Conservation (phyloP, 495 filamentous ascomycete species). For the Hypomontagnella monticulosa region DNA sequence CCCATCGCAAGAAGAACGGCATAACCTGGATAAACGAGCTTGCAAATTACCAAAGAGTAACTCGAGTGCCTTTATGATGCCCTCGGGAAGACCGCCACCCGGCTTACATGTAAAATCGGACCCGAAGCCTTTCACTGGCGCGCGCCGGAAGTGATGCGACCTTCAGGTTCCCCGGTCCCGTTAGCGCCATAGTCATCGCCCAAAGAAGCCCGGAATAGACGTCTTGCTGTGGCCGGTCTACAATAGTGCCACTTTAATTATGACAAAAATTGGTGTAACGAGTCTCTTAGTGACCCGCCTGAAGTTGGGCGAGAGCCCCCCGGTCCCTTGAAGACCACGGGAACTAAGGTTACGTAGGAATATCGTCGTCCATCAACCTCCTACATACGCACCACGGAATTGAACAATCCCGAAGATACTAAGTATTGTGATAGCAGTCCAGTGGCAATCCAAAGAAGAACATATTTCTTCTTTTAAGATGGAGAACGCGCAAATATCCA, state of each 20-base stretch:
- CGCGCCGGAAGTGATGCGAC: conserved; percentile 15
- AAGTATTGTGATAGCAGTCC: background rate
- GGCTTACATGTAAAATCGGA: conserved; percentile 9
- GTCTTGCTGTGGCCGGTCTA: background rate
- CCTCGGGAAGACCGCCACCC: background rate
- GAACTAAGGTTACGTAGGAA: too few species aligned
- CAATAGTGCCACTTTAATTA: too few species aligned
- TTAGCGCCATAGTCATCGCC: background rate
- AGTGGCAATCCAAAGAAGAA: background rate
- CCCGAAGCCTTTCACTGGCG: conserved; percentile 10
- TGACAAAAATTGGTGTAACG: background rate
- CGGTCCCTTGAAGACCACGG: too few species aligned
- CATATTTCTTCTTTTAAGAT: background rate
- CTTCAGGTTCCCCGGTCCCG: conserved; percentile 4
- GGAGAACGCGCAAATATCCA: conserved; percentile 3
- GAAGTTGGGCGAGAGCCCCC: too few species aligned
- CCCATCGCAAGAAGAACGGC: conserved; percentile 10
- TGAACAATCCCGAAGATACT: conserved; percentile 3
- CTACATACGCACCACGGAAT: background rate
- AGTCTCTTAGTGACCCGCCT: too few species aligned
- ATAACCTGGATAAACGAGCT: background rate
- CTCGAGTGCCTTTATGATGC: background rate
- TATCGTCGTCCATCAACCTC: background rate
- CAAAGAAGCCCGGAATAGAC: conserved; percentile 4
- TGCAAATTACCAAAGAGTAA: conserved; percentile 10